Conservation (phyloP, 2,329 filamentous ascomycete genomes). For the Diaporthe vaccinii region DNA sequence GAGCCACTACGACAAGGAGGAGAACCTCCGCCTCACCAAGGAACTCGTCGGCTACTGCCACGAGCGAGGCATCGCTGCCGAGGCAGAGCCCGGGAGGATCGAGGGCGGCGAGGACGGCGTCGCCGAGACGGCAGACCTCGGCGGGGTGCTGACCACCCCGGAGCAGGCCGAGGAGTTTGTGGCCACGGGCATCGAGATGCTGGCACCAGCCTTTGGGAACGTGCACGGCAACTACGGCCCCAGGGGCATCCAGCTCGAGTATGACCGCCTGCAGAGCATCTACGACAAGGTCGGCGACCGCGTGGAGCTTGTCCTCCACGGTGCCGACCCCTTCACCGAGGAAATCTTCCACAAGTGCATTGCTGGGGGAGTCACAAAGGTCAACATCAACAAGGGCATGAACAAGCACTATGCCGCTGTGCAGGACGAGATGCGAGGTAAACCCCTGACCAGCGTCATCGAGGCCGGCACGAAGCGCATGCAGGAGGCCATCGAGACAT, state of each 20-base stretch:
- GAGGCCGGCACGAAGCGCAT: conserved; percentile 61
- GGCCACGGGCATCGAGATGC: conserved; percentile 78
- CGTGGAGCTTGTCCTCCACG: conserved; percentile 62
- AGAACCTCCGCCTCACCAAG: conserved; percentile 72
- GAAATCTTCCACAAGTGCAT: conserved; percentile 61
- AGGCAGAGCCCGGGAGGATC: conserved; percentile 75
- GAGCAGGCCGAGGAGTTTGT: conserved; percentile 80
- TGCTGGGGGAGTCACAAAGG: conserved; percentile 59
- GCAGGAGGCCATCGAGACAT: conserved; percentile 63
- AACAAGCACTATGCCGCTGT: conserved; percentile 61
- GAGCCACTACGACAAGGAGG: conserved; percentile 77
- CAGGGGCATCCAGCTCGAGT: conserved; percentile 73
- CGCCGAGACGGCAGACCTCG: conserved; percentile 65
- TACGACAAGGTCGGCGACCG: conserved; percentile 58
- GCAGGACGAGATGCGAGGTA: conserved; percentile 60
- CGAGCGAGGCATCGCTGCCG: conserved; percentile 73
- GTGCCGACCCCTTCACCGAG: conserved; percentile 61
- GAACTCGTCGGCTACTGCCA: conserved; percentile 76
- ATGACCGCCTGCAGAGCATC: conserved; percentile 62
- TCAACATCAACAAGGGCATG: conserved; percentile 67
- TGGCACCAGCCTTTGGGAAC: conserved; percentile 83
- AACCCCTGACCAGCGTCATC: conserved; percentile 62
- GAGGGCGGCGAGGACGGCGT: conserved; percentile 78
- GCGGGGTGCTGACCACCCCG: conserved; percentile 71
- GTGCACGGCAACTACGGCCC: conserved; percentile 81